A percentile compares a stretch with the other conserved stretches of the same genome.
Conservation (phyloP, 139 green algal genomes). For the Volvox africanus region DNA sequence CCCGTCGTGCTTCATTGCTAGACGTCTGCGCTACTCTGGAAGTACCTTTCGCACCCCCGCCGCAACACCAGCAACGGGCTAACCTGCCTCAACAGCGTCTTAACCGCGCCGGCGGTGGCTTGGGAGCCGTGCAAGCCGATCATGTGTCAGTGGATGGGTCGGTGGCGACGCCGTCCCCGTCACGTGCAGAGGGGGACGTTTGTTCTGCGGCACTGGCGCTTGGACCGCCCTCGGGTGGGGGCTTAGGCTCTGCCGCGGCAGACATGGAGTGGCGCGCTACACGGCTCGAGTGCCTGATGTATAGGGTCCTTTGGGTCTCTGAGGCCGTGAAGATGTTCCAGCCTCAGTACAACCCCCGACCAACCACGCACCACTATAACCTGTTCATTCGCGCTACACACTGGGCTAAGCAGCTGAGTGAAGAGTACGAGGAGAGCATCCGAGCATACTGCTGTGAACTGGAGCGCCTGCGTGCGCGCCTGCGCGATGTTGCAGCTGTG, state of each 20-base stretch:
- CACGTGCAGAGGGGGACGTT: background rate
- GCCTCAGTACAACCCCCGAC: slow-evolving; percentile 62
- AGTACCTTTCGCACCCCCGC: slow-evolving; percentile 26
- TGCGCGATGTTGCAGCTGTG: slow-evolving; percentile 66
- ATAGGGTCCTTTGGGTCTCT: slow-evolving; percentile 71
- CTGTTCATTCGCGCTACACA: slow-evolving; percentile 68
- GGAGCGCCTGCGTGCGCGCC: slow-evolving; percentile 59
- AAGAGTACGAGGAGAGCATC: slow-evolving; percentile 70
- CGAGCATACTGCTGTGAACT: slow-evolving; percentile 67
- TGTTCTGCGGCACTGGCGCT: background rate
- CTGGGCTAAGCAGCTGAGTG: slow-evolving; percentile 66
- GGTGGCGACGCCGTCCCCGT: background rate
- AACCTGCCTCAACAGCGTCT: background rate
- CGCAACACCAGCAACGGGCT: background rate
- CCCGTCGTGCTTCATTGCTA: slow-evolving; percentile 63
- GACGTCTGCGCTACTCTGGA: slow-evolving; percentile 67
- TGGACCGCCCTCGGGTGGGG: background rate
- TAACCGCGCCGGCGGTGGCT: background rate
- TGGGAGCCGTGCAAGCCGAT: background rate
- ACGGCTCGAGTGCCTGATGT: slow-evolving; percentile 74
- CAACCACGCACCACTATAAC: slow-evolving; percentile 48
- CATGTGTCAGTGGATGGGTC: background rate
- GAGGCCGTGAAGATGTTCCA: slow-evolving; percentile 72
- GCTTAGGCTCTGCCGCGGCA: slow-evolving; percentile 7
- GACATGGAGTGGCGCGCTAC: slow-evolving; percentile 64